Conservation (phyloP, 495 filamentous ascomycete genomes). For the Xylaria longipes region DNA sequence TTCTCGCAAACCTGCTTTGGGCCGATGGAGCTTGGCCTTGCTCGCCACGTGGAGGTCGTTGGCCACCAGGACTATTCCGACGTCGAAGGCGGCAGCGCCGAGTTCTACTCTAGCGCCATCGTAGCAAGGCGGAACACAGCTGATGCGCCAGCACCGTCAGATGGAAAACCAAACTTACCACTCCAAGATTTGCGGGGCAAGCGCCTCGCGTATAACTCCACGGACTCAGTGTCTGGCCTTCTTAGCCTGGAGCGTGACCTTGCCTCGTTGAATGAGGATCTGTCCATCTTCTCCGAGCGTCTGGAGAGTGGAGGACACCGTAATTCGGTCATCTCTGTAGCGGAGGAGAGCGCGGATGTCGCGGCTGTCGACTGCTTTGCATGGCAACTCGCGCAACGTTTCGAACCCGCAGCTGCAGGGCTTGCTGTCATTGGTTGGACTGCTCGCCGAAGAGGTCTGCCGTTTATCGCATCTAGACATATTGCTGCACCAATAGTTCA, state of each 20-base stretch:
- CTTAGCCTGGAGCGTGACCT: constrained; percentile 13
- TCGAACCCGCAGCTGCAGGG: constrained; percentile 1
- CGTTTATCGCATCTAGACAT: constrained; percentile 9
- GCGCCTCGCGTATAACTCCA: constrained; percentile 21
- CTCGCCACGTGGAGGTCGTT: constrained; percentile 9
- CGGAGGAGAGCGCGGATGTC: constrained; percentile 1
- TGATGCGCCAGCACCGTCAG: constrained; percentile 10
- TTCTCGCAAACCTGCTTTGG: constrained; percentile 17
- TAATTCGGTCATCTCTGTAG: constrained; percentile 15
- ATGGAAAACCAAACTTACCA: background rate
- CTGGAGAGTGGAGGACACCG: constrained; percentile 18
- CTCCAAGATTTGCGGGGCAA: constrained; percentile 12
- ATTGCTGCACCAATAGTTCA: background rate
- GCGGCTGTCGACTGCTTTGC: constrained; percentile 16
- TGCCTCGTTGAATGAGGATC: background rate
- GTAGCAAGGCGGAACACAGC: background rate
- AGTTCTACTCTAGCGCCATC: constrained; percentile 18
- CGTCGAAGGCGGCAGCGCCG: constrained; percentile 9
- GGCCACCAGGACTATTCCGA: constrained; percentile 18
- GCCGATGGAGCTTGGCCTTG: constrained; percentile 22
- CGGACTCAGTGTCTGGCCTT: constrained; percentile 14
- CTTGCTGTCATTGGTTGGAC: constrained; percentile 21
- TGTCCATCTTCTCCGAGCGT: constrained; percentile 2
- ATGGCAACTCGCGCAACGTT: constrained; percentile 19
- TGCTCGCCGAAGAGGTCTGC: constrained; percentile 5